Base-by-base conservation (phyloP, 345 rosid genomes). In the Lepidium africanum region DNA sequence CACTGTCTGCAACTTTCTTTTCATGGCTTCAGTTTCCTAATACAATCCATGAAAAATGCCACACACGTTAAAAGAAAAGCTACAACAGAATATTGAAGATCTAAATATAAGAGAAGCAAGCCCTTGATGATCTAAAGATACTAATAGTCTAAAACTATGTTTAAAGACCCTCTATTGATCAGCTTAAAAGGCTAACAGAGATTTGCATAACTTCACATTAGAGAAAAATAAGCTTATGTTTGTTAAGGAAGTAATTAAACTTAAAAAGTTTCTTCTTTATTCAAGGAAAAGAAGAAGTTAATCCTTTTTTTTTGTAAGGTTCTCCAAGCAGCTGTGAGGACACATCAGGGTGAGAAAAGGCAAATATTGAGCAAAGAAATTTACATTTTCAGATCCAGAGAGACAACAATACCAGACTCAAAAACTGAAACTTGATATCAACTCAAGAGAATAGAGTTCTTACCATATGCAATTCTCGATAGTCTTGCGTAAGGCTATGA, bases 401-500 rank as follows among this genome's bases (percentile, higher is more conserved):
- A 69, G 36, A 69, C 41, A 67, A 52, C 65, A 51, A 46, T 42
- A 51, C 5, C 19, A 61, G 62, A 77, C 62, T 32, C 14, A 67
- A 5, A 72, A 68, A 67, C 51, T 32, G 19, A 53, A 76, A 72
- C 60, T 62, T 68, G 32, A 69, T 43, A 14, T 30, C 65, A 71
- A 58, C 55, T 68, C 10, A 40, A 42, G n/a, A 43, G 63, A 63
- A 67, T 43, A 17, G 7, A 51, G 43, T 5, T 19, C 0, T 43
- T 77, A 90, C 96, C 90, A 75, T 83, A 14, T 69, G 69, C 39
- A 87, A 52, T 57, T 86, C 87, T 57, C 61, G 73, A 63, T 70
- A 87, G 71, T 86, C 94, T 74, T 90, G 92, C 87, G 77, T 49
- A 63, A 87, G 88, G 40, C 78, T 78, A 59, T 78, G 87, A n/a